Base-by-base conservation (phyloP, 2,329 filamentous ascomycete species). In the Huntiella omanensis region DNA sequence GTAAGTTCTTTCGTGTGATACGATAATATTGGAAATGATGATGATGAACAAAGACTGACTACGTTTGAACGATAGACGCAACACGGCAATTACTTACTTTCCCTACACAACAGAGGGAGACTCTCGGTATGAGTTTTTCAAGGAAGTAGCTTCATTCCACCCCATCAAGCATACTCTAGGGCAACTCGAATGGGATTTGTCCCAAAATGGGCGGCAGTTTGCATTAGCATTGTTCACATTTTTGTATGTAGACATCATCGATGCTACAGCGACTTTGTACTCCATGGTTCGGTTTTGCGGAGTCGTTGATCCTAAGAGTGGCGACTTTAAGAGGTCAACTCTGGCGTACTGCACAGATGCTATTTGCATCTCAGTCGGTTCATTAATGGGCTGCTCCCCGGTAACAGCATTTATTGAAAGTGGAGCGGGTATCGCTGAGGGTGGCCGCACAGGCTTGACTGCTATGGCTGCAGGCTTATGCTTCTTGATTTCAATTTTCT, bases 381-480 rank as follows among this genome's bases (percentile, higher is more conserved):
- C 82, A 4, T 65, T 92, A 1, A 68, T 93, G 42, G 85, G 85
- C 43, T 73, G 71, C 7, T 80, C 85, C 0, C 85, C 85, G 0
- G 83, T 92, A 3, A 92, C 84, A 1, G 83, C 84, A 7, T 93
- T 85, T 57, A 77, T 92, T 55, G 85, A 92, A 62, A 85, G 80
- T n/a, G 84, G 84, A 57, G 85, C 85, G 6, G 85, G 85, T 54
- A 92, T 93, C 52, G 83, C 83, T 0, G 85, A 93, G 61, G 85
- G 85, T 44, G 85, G 84, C 39, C 78, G 79, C 56, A 92, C 85
- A 0, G 85, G 85, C 12, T 63, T 93, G n/a, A 91, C 84, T 0
- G 77, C 83, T 40, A 82, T 88, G 60, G 67, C 75, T 12, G 79
- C 83, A 0, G 85, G 85, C 4, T 48, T 92, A 43, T 86, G 80